Evolutionary conservation across 2,329 filamentous ascomycete species (phyloP), one percentile per base, ranked within the genome.

Genomic region (Aspergillus fumigatus): DNA sequence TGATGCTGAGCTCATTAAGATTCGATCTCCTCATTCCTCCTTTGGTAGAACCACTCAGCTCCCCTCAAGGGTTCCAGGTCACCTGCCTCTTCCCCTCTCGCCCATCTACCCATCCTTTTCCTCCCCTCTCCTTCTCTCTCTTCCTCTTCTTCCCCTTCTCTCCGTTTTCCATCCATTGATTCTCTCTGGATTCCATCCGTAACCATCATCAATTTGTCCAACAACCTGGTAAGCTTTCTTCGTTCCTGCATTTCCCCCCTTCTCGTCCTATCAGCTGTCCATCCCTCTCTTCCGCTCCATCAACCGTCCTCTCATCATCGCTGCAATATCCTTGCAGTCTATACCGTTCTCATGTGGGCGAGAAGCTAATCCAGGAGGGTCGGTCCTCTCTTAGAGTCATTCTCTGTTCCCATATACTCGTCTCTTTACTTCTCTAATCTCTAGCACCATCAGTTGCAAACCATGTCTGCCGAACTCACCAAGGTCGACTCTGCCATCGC

Each of bases 401-500:
- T 51, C 23, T 54, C 45, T 48, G 23, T 53, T 55, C 50, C 47
- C 25, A 49, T 52, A 26, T 58, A 43, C 54, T 54, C 51, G 38
- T 54, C 52, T 54, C 50, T 23, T 52, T 38, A 29, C 38, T 29
- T 38, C 27, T 55, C 53, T 27, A 51, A 51, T 27, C 58, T 51
- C 19, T 17, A 43, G 32, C 29, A 41, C 32, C 38, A 11, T 55
- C 45, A 23, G 5, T 25, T 47, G 55, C 54, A 65, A 65, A 73
- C 54, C 72, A 85, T 87, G 84, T 79, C 84, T 68, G 80, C 78
- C 69, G 84, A 88, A 69, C 84, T 96, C 73, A 83, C 84, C 77
- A 96, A 95, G 82, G 86, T 96, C 80, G 92, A 97, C 78, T 96
- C 92, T 59, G 91, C 90, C 80, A 86, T 95, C 71, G 87, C 91